Evolutionary conservation across 2,329 filamentous ascomycete species (phyloP).

Genomic region (Fusarium brachygibbosum): DNA sequence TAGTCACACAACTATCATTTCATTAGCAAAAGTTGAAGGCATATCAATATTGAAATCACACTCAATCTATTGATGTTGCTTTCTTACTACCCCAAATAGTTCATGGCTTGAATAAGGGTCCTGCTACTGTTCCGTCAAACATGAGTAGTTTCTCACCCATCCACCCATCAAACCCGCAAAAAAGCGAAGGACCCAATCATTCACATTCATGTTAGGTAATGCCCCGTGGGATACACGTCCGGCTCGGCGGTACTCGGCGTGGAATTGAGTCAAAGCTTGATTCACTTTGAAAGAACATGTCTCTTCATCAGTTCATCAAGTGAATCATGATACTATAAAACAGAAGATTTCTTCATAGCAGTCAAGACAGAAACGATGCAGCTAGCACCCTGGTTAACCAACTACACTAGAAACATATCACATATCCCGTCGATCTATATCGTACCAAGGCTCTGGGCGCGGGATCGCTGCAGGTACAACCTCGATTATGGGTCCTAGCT

Average conservation of each 20-base stretch:
- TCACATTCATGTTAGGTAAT: slow-evolving; percentile 23
- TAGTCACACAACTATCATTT: background rate
- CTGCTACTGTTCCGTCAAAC: background rate
- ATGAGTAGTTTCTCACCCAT: background rate
- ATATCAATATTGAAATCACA: too few species aligned
- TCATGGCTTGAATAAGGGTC: background rate
- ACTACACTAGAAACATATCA: too few species aligned
- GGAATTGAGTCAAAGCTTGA: background rate
- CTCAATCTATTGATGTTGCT: too few species aligned
- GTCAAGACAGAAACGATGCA: background rate
- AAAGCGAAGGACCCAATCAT: slow-evolving; percentile 3
- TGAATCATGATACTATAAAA: background rate
- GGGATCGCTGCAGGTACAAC: slow-evolving; percentile 23
- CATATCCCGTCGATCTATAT: background rate
- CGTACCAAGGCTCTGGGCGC: background rate
- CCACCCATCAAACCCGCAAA: background rate
- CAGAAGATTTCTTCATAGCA: background rate
- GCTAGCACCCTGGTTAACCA: background rate
- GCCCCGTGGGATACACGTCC: background rate
- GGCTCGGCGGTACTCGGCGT: slow-evolving; percentile 28
- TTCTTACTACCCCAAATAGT: background rate
- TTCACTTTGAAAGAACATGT: background rate
- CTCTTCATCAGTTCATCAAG: background rate
- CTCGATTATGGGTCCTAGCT: slow-evolving; percentile 1
- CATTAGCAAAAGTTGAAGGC: background rate